A percentile compares a stretch with the other conserved stretches of the same genome.
Evolutionary conservation across 331 rosid species (phyloP).

Genomic region (Cydonia oblonga): DNA sequence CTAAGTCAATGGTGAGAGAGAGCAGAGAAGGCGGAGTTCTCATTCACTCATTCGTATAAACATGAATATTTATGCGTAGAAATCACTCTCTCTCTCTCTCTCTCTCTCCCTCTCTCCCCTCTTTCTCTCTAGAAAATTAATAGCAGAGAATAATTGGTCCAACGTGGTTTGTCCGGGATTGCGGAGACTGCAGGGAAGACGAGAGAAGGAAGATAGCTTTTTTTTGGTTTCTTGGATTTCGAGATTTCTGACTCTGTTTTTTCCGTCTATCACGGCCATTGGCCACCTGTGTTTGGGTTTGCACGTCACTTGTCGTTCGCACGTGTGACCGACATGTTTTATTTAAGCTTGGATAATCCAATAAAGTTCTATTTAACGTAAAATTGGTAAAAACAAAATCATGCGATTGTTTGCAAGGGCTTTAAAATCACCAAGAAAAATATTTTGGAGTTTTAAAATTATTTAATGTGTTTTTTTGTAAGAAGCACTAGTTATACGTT

Average conservation of each 20-base stretch:
- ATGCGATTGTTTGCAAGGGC: too few relatives aligned
- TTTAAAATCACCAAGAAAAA: too few relatives aligned
- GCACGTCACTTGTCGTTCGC: not conserved
- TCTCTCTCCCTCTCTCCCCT: not conserved
- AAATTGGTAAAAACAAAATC: too few relatives aligned
- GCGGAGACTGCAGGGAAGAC: conserved; percentile 1
- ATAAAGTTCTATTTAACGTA: too few relatives aligned
- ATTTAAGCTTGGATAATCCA: too few relatives aligned
- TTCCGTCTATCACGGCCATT: conserved; percentile 11
- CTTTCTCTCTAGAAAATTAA: not conserved
- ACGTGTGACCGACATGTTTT: not conserved
- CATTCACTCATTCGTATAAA: conserved; percentile 45
- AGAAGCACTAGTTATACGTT: too few relatives aligned
- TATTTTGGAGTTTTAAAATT: too few relatives aligned
- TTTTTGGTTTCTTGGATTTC: not conserved
- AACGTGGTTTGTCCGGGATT: conserved; percentile 11
- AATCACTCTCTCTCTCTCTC: not conserved
- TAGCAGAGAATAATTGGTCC: conserved; percentile 14
- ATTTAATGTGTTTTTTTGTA: fast-evolving
- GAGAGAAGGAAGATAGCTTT: not conserved
- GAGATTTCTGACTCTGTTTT: not conserved
- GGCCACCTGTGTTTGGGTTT: not conserved
- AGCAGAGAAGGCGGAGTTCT: conserved; percentile 83
- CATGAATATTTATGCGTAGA: not conserved
- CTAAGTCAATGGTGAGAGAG: conserved; percentile 73